A percentile compares a stretch with the other conserved stretches of the same genome.
phyloP scores from a whole-genome alignment of 495 filamentous ascomycete genomes.

The Haplographium delicatum region DNA sequence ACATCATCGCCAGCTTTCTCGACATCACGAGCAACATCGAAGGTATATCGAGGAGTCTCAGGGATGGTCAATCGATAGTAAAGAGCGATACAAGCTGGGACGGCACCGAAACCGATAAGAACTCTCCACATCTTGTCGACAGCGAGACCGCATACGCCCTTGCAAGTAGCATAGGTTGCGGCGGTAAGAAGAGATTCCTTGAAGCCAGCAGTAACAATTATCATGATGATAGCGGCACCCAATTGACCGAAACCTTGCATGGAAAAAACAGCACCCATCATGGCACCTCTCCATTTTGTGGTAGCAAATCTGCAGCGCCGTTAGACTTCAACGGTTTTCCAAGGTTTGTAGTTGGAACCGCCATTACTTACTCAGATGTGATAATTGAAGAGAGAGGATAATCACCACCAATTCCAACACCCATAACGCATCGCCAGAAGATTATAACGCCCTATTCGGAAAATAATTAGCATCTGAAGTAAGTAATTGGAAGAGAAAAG shows the following conservation, averaged over 20 bases:
- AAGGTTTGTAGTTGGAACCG: no score
- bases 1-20: constrained; percentile 61
- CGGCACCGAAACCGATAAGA: constrained; percentile 71
- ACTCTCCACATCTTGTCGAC: constrained; percentile 84
- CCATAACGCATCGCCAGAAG: constrained; percentile 86
- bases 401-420: constrained; percentile 75
- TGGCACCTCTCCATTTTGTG: constrained; percentile 69
- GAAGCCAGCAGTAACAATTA: constrained; percentile 64
- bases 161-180: constrained; percentile 43
- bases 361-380: constrained; percentile 74
- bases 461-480: no score
- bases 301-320: no score
- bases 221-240: constrained; percentile 55
- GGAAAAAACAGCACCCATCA: constrained; percentile 86
- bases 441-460: constrained; percentile 73
- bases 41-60: constrained; percentile 68
- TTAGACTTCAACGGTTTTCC: no score
- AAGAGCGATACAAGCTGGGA: constrained; percentile 68
- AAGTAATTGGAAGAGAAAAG: no score
- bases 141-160: constrained; percentile 58
- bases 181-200: constrained; percentile 55
- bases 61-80: constrained; percentile 82
- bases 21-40: constrained; percentile 55
- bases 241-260: constrained; percentile 82
- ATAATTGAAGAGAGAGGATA: constrained; percentile 84